A percentile compares a stretch with the other conserved stretches of the same genome.
Evolutionary conservation across 257 asterid genomes (phyloP).

Genomic region (Leptodermis oblonga): DNA sequence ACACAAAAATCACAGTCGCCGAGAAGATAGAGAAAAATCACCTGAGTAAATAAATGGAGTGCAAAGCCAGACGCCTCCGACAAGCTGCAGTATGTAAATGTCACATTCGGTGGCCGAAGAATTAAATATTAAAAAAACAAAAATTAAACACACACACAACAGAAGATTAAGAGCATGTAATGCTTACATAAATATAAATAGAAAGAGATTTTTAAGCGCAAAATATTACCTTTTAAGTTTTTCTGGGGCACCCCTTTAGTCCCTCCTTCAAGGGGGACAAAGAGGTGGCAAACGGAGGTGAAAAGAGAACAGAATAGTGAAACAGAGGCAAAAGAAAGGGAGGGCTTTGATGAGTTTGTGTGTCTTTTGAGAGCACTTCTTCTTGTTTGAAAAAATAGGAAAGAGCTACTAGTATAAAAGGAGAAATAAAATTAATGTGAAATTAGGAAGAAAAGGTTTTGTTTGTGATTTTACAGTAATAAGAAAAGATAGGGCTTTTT

Average conservation of each 20-base stretch:
- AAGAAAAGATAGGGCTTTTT: too few species aligned
- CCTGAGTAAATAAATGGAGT: conserved; percentile 10
- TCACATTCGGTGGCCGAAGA: background rate
- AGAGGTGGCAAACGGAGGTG: background rate
- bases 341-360: background rate
- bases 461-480: too few species aligned
- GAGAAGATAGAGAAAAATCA: background rate
- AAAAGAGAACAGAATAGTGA: background rate
- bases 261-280: conserved; percentile 9
- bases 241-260: conserved; percentile 8
- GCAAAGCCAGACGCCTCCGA: conserved; percentile 7
- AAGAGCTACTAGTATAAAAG: too few species aligned
- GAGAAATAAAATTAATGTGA: too few species aligned
- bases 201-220: background rate
- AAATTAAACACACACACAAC: background rate
- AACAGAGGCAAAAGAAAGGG: background rate
- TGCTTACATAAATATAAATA: background rate
- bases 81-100: background rate
- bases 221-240: background rate
- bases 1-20: background rate
- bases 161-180: background rate
- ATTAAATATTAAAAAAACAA: background rate
- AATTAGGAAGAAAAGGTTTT: too few species aligned
- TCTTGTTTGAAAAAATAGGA: background rate
- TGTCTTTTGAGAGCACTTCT: too few species aligned